Evolutionary conservation across 805 yeast genomes (phyloP), one percentile per base, ranked within the genome.

Genomic region (Cyberlindnera japonica): DNA sequence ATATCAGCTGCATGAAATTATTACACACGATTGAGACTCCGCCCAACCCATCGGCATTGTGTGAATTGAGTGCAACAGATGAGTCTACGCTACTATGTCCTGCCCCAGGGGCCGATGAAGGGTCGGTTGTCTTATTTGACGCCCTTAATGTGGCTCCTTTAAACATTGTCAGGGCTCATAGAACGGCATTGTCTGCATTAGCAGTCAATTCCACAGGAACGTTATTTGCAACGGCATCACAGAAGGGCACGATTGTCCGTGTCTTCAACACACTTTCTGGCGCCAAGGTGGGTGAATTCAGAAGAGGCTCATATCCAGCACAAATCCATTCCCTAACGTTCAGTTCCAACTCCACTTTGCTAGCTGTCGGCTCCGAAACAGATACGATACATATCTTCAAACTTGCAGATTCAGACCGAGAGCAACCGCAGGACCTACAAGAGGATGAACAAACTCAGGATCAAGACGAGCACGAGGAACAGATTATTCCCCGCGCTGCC

Each of bases 211-310:
- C 70, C 23, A 90, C 85, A 53, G 97, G 97, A 0, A 69, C 77
- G 2, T 65, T 86, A 48, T 69, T 91, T 33, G 96, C 97, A 1
- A 86, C 97, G 0, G 88, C 96, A 6, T 86, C 96, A 0, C 78
- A 74, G 25, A 86, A 87, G 55, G 99, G 99, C 2, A 93, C 98
- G 0, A 79, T 93, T 17, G 78, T 91, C 3, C 67, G 98, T 33
- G 82, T 93, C 3, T 93, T 90, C 55, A 68, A 81, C 25, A 79
- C 86, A 0, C 69, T 71, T 2, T 44, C 49, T 2, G 81, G 83
- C 0, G 65, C 63, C 18, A 77, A 75, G 50, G 59, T 85, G 14
- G 76, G 71, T 44, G 91, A 88, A 59, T 86, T 85, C 60, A 71
- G 96, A 48, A 67, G 96, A 51, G 96, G 96, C 1, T 79, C 91